These are phyloP conservation scores for Saccharomycopsis malanga DNA, from an alignment of 805 yeast genomes.

Conservation along the genomic window DNA sequence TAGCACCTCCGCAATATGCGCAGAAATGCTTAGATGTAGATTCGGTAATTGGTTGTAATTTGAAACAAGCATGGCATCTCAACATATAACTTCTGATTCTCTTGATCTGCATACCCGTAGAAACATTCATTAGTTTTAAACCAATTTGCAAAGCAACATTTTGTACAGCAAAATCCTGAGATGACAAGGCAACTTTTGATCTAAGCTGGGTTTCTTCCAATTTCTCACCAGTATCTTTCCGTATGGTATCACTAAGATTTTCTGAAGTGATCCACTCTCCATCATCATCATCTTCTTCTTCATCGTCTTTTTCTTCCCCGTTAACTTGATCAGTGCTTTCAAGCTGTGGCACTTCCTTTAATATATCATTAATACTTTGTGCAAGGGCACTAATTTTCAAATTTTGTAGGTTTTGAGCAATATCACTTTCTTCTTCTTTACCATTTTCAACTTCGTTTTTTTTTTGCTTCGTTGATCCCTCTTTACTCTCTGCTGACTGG, in stretches of 20 bases:
- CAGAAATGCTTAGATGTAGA: slow-evolving; percentile 82
- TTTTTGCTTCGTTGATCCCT: too few species aligned
- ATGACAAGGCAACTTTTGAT: slow-evolving; percentile 77
- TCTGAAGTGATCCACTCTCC: slow-evolving; percentile 95
- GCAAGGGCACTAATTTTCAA: not conserved
- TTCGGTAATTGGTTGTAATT: slow-evolving; percentile 69
- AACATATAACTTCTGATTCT: slow-evolving; percentile 87
- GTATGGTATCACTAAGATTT: slow-evolving; percentile 61
- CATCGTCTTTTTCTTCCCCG: slow-evolving; percentile 23
- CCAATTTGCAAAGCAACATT: slow-evolving; percentile 92
- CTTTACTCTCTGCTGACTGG: too few species aligned
- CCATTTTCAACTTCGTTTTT: not conserved
- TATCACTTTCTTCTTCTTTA: not conserved
- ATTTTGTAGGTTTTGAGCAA: not conserved
- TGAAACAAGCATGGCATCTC: slow-evolving; percentile 96
- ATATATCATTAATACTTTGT: not conserved
- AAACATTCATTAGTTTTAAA: slow-evolving; percentile 72
- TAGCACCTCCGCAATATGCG: slow-evolving; percentile 91
- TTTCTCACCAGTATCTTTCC: slow-evolving; percentile 62
- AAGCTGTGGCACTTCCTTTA: not conserved
- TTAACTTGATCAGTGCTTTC: slow-evolving; percentile 1
- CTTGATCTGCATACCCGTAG: slow-evolving; percentile 78
- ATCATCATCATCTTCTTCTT: slow-evolving; percentile 59
- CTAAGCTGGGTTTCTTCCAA: slow-evolving; percentile 32
- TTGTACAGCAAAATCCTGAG: slow-evolving; percentile 97